Base-by-base conservation (phyloP, 2,329 filamentous ascomycete genomes). In the Trichoderma koningii region DNA sequence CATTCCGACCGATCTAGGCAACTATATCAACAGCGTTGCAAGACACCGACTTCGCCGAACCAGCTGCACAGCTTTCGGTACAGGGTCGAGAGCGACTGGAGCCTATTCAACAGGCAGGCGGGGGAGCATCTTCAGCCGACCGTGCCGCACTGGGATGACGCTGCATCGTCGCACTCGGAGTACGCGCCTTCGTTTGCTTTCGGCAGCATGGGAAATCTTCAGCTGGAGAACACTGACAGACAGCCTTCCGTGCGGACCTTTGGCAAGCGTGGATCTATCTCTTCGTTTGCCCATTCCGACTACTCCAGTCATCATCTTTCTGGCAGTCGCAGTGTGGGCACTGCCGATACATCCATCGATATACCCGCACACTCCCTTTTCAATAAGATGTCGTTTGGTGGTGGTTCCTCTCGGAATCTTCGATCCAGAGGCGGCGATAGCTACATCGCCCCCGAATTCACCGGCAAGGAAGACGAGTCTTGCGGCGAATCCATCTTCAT, bases 401-500 rank as follows among this genome's bases (percentile, higher is more conserved):
- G 26, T 14, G 45, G 15, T 12, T 64, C 62, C n/a, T 64, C 61
- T 12, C 61, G 62, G 7, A 52, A 56, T 7, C 52, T 66, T 53
- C 47, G 30, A 48, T 66, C 64, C 17, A 45, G 53, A 19, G 64
- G 59, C 19, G 61, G 50, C 1, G 65, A 65, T 2, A 66, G 62
- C 55, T 44, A 15, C n/a, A 44, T 65, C 34, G 59, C 64, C 7
- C 64, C 64, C 7, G 64, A 66, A 4, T 42, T 34, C 7, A 38
- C 47, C 10, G 42, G 63, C 0, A 30, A 34, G 7, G 64, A 57
- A 17, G 65, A 65, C 1, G 62, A 65, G n/a, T 66, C 61, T 14
- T 55, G 65, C 28, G 65, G 42, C 2, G 65, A 66, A 38, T 66
- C 65, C n/a, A 60, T 65, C n/a, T 55, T 66, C 10, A 65, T 65